phyloP scores from a whole-genome alignment of 1,139 yeast genomes.

The Pneumocystis carinii region DNA sequence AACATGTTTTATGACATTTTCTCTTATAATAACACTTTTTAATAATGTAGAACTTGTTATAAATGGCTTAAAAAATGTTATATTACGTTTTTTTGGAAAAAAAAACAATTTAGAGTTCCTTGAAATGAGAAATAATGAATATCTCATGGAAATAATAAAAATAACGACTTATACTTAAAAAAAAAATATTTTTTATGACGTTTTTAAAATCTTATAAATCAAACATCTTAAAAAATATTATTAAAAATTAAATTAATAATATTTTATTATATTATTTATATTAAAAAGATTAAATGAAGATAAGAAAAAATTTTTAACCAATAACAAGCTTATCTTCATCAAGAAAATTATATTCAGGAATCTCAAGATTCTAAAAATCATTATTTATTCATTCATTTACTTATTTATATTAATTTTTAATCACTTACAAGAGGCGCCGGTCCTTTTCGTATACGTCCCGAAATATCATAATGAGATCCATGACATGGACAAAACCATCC shows the following conservation, averaged over 20 bases:
- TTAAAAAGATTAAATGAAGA: neutral
- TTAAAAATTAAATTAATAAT: neutral
- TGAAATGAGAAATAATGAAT: neutral
- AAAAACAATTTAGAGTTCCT: neutral
- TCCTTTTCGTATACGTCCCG: slow-evolving; percentile 99
- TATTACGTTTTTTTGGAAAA: neutral
- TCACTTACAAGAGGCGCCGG: slow-evolving; percentile 94
- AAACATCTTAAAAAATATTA: neutral
- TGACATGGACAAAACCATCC: slow-evolving; percentile 99
- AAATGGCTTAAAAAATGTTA: neutral
- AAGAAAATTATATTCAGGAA: slow-evolving; percentile 70
- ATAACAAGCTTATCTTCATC: slow-evolving; percentile 69
- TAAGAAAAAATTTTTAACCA: slow-evolving; percentile 39
- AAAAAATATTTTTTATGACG: neutral
- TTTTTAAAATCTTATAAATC: neutral
- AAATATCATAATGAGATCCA: slow-evolving; percentile 98
- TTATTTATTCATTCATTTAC: neutral
- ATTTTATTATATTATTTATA: neutral
- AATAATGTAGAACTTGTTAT: neutral
- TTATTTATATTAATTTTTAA: too few species aligned
- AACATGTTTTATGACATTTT: neutral
- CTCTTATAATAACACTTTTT: neutral
- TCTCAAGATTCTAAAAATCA: slow-evolving; percentile 20
- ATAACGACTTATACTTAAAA: neutral
- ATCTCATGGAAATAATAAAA: neutral